These are phyloP conservation scores for Colletotrichum sp. DNA, from an alignment of 2,329 filamentous ascomycete genomes.

Conservation along the genomic window DNA sequence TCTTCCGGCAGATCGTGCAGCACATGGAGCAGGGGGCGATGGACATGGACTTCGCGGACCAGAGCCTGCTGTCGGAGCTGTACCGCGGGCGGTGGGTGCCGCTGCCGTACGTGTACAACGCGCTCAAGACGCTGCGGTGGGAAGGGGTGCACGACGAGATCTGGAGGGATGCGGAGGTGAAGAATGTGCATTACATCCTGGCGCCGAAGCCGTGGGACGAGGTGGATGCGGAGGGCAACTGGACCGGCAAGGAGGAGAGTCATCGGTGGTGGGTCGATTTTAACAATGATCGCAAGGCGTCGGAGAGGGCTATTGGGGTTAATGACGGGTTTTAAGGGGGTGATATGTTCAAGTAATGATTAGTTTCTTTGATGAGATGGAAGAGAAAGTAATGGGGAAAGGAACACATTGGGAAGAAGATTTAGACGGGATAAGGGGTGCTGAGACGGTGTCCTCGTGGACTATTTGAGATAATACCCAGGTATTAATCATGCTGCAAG, in stretches of 20 bases:
- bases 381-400: background rate
- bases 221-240: slow-evolving; percentile 46
- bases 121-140: slow-evolving; percentile 64
- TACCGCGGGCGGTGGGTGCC: slow-evolving; percentile 62
- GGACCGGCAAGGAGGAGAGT: slow-evolving; percentile 49
- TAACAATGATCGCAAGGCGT: slow-evolving; percentile 48
- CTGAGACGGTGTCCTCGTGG: background rate
- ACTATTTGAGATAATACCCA: background rate
- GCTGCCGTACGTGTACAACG: slow-evolving; percentile 67
- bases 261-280: slow-evolving; percentile 62
- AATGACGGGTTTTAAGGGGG: slow-evolving; percentile 33
- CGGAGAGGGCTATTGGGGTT: slow-evolving; percentile 46
- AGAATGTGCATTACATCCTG: slow-evolving; percentile 67
- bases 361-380: background rate
- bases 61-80: slow-evolving; percentile 60
- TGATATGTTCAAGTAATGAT: background rate
- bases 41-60: slow-evolving; percentile 63
- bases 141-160: slow-evolving; percentile 57
- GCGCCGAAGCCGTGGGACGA: slow-evolving; percentile 68
- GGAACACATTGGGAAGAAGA: background rate
- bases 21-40: slow-evolving; percentile 54
- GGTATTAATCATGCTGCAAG: background rate
- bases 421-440: background rate
- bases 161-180: slow-evolving; percentile 63
- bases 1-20: slow-evolving; percentile 56